Evolutionary conservation across 164 flowering plant genomes (phyloP), one percentile per base, ranked within the genome.

Genomic region (Platanus orientalis): DNA sequence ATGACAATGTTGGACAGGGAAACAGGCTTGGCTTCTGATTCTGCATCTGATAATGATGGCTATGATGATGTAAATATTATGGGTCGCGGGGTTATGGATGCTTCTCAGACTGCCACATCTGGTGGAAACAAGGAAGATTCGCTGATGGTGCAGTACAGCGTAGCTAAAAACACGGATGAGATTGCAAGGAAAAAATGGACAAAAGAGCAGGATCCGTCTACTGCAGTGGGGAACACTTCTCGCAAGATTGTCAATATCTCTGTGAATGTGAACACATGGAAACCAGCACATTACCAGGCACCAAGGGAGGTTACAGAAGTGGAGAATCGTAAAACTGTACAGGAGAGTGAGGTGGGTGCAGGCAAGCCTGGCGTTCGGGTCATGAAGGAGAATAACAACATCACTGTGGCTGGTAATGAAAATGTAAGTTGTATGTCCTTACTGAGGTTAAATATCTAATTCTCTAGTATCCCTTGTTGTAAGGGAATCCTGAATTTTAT

Each of bases 241-340:
- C 83, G 63, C 40, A 82, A 85, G 79, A 75, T 78, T 50, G 81
- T 71, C 53, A 82, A 82, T 64, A 75, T 78, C 23, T 80, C 89
- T 40, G 83, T 72, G 42, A 81, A 82, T 80, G 86, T 78, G 47
- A 86, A 84, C 77, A 76, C 83, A 26, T 80, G 90, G 95, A 89
- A 81, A 75, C 87, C 88, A 61, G 76, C 83, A 58, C 81, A 82
- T 60, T 80, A 75, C 77, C 83, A 78, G 76, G 75, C 66, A 30
- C 54, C 67, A 36, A 71, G 70, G 47, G 79, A 77, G 40, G 69
- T 67, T 32, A 20, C 66, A 21, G 81, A 73, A 60, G 21, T 63
- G 20, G 75, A 76, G 60, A 54, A 49, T 64, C 58, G 45, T 54
- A 73, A 71, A 69, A 30, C 79, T 57, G 42, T 63, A 14, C 76